Percentiles rank a stretch among this genome's conserved stretches.
Conservation (phyloP, 495 filamentous ascomycete species). For the Aspergillus panamensis region DNA sequence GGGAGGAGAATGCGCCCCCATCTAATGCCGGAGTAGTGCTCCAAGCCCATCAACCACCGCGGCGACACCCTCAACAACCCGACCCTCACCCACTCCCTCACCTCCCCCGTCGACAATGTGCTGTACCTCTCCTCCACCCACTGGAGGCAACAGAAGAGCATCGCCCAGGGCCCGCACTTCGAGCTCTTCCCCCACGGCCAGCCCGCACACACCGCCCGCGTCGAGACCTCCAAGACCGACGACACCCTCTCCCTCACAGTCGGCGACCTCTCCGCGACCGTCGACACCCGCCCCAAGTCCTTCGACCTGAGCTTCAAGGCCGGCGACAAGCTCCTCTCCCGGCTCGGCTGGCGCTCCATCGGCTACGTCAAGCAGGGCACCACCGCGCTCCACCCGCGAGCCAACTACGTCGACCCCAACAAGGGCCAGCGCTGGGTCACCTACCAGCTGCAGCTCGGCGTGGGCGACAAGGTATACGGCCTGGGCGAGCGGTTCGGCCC, state of each 20-base stretch:
- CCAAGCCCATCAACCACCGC: slow-evolving; percentile 13
- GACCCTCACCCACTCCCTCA: slow-evolving; percentile 10
- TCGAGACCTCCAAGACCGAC: slow-evolving; percentile 6
- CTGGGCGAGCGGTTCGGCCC: slow-evolving; percentile 16
- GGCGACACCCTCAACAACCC: slow-evolving; percentile 17
- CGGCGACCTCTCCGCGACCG: slow-evolving; percentile 7
- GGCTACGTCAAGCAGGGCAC: slow-evolving; percentile 16
- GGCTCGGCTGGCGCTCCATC: slow-evolving; percentile 13
- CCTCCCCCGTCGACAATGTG: slow-evolving; percentile 10
- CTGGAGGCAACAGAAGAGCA: slow-evolving; percentile 12
- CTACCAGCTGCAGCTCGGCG: slow-evolving; percentile 14
- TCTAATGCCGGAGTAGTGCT: too few relatives aligned
- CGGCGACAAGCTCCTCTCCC: slow-evolving; percentile 8
- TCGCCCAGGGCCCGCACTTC: slow-evolving; percentile 11
- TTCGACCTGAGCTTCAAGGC: slow-evolving; percentile 13
- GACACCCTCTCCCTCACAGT: background rate
- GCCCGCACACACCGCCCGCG: background rate
- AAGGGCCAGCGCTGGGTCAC: slow-evolving; percentile 15
- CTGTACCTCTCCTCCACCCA: slow-evolving; percentile 11
- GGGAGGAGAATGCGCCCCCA: too few relatives aligned
- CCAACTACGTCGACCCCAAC: slow-evolving; percentile 15
- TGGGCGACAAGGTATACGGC: slow-evolving; percentile 15
- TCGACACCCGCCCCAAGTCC: slow-evolving; percentile 12
- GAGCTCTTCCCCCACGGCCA: slow-evolving; percentile 10
- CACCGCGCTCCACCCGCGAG: slow-evolving; percentile 11